Percentiles rank a stretch among this genome's conserved stretches.
Conservation (phyloP, 177 flowering plant species). For the Vitis hybrid region DNA sequence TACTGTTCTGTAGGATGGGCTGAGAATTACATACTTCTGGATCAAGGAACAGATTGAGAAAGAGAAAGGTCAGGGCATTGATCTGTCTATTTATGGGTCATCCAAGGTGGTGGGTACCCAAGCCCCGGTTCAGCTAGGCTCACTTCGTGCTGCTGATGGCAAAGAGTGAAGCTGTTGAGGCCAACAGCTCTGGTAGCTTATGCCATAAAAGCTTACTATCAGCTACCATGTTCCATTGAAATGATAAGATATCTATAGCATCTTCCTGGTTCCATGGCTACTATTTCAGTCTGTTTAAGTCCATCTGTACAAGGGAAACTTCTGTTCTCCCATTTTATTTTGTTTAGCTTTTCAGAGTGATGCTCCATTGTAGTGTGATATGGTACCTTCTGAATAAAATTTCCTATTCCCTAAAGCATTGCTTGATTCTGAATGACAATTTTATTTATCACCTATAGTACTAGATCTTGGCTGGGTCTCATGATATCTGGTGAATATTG, state of each 20-base stretch:
- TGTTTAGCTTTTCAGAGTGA: neutral
- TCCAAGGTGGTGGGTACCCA: slow-evolving; percentile 98
- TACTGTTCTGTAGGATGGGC: slow-evolving; percentile 65
- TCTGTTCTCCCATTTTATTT: neutral
- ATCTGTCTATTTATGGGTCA: slow-evolving; percentile 75
- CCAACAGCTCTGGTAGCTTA: too few relatives aligned
- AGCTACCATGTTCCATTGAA: too few relatives aligned
- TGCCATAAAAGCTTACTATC: too few relatives aligned
- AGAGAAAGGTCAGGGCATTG: slow-evolving; percentile 71
- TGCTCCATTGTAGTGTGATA: neutral
- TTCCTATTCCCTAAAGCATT: neutral
- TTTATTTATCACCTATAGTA: neutral
- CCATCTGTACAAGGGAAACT: neutral
- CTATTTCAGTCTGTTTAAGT: too few relatives aligned
- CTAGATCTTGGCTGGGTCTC: neutral
- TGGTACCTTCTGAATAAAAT: neutral
- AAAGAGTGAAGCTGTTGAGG: slow-evolving; percentile 58
- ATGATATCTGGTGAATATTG: neutral
- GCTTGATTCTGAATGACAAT: neutral
- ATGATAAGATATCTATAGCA: too few relatives aligned
- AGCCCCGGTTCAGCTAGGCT: slow-evolving; percentile 95
- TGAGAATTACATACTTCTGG: slow-evolving; percentile 96
- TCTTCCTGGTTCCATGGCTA: too few relatives aligned
- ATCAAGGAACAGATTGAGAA: slow-evolving; percentile 95
- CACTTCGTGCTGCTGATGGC: slow-evolving; percentile 97